These are phyloP conservation scores for Curvularia lunata DNA, from an alignment of 2,329 filamentous ascomycete species.

Conservation along the genomic window DNA sequence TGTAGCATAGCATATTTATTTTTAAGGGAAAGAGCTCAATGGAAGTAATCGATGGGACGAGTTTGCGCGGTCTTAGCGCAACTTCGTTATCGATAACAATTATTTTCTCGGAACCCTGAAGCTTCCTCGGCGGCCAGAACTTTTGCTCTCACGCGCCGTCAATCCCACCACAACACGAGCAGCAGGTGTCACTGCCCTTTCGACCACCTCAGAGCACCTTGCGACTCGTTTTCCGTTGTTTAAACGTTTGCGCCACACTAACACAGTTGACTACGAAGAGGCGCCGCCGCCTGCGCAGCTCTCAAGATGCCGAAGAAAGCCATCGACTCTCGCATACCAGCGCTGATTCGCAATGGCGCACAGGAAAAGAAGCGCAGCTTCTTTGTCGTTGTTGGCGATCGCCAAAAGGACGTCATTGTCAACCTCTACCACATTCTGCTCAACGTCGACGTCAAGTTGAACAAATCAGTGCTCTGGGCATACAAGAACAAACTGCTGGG, in stretches of 20 bases:
- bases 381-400: constrained; percentile 94
- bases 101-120: constrained; percentile 15
- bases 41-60: not conserved
- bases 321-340: constrained; percentile 49
- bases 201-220: not conserved
- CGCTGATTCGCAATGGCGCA: constrained; percentile 50
- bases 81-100: constrained; percentile 18
- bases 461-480: constrained; percentile 96
- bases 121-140: constrained; percentile 12
- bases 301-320: constrained; percentile 50
- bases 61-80: constrained; percentile 3
- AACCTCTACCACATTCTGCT: constrained; percentile 94
- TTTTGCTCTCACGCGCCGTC: constrained; percentile 13
- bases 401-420: constrained; percentile 95
- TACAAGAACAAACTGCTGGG: constrained; percentile 98
- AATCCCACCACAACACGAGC: constrained; percentile 8
- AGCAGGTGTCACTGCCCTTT: not conserved
- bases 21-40: too few species aligned
- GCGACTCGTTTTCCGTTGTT: constrained; percentile 7
- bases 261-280: constrained; percentile 11
- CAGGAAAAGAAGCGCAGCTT: constrained; percentile 95
- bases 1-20: too few species aligned
- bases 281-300: constrained; percentile 43
- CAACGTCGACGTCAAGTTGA: constrained; percentile 86
- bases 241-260: constrained; percentile 11